Evolutionary conservation across 352 stramenopile genomes (phyloP).

Genomic region (Globisporangium heterothallicum): DNA sequence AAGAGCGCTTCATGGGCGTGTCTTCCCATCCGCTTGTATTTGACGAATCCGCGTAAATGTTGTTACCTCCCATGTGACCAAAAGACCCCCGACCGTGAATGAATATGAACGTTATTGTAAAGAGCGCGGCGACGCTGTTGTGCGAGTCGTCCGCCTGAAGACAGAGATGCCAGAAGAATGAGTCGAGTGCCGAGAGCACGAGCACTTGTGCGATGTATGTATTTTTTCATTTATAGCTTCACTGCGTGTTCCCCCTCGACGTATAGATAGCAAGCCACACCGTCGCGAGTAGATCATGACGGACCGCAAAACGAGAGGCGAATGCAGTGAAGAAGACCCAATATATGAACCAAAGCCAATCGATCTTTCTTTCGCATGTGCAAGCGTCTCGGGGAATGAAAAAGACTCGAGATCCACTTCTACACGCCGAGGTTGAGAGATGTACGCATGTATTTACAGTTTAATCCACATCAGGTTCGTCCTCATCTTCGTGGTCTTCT

Average conservation of each 20-base stretch:
- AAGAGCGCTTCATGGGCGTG: constrained; percentile 75
- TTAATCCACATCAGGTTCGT: constrained; percentile 46
- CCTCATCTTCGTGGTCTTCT: constrained; percentile 56
- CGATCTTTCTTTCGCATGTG: neutral
- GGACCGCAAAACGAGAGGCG: neutral
- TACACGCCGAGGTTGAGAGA: neutral
- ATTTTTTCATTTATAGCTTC: constrained; percentile 1
- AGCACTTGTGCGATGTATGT: constrained; percentile 6
- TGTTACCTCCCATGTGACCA: constrained; percentile 12
- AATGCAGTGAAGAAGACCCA: neutral
- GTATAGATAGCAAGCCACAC: no score
- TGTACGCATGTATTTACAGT: constrained; percentile 10
- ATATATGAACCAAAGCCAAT: constrained; percentile 4
- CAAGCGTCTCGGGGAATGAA: neutral
- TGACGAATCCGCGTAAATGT: constrained; percentile 33
- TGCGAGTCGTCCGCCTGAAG: constrained; percentile 2
- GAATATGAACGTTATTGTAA: constrained; percentile 17
- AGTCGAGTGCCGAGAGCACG: constrained; percentile 4
- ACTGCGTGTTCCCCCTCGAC: no score
- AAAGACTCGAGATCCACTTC: no score
- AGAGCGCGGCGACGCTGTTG: constrained; percentile 9
- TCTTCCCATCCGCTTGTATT: constrained; percentile 54
- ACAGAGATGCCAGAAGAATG: constrained; percentile 1
- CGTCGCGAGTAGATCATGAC: neutral
- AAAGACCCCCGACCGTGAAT: constrained; percentile 8